Evolutionary conservation across 78 protist genomes (phyloP).

Genomic region (Dictyostelium discoideum): DNA sequence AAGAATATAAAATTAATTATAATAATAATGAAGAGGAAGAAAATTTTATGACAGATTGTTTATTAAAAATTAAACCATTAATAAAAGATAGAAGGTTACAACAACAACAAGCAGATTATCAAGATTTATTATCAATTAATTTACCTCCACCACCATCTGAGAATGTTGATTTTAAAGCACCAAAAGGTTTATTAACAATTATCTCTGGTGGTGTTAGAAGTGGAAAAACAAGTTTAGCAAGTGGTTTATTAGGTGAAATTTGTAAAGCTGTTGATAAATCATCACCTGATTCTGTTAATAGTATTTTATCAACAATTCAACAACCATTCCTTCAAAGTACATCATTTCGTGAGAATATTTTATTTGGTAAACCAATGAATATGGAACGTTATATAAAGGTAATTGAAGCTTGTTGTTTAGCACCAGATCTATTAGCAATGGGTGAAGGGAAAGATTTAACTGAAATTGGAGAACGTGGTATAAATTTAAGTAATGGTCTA

Average conservation of each 20-base stretch:
- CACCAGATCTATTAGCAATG: background rate
- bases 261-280: background rate
- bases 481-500: conserved; percentile 98
- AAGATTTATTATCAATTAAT: background rate
- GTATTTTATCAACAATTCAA: conserved; percentile 85
- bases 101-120: background rate
- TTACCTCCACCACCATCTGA: background rate
- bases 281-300: conserved; percentile 28
- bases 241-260: conserved; percentile 89
- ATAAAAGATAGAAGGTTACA: background rate
- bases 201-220: conserved; percentile 78
- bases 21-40: background rate
- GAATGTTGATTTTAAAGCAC: conserved; percentile 8
- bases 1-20: background rate
- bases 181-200: conserved; percentile 19
- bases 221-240: conserved; percentile 90
- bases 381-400: conserved; percentile 26
- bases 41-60: background rate
- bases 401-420: conserved; percentile 20
- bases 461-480: conserved; percentile 98
- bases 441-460: conserved; percentile 87
- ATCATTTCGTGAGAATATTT: conserved; percentile 79
- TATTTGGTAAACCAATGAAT: conserved; percentile 33
- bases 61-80: background rate
- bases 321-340: conserved; percentile 92